These are phyloP conservation scores for Scheffersomyces insectosa DNA, from an alignment of 1,139 yeast genomes.

Conservation along the genomic window DNA sequence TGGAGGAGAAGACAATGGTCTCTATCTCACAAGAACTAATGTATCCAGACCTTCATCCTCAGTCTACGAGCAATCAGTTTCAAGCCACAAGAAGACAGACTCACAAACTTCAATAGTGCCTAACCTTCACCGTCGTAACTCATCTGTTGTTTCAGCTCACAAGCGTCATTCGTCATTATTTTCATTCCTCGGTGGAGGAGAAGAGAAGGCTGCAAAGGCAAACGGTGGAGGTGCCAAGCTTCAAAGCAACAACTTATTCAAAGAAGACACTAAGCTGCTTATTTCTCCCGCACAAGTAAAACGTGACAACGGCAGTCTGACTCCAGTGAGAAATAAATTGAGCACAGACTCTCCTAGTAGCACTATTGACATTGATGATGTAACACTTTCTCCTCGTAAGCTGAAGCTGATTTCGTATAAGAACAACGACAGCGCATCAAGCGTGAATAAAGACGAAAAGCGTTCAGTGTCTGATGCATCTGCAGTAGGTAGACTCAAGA, in stretches of 20 bases:
- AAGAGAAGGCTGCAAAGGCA: constrained; percentile 9
- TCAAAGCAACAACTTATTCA: constrained; percentile 7
- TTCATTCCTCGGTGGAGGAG: constrained; percentile 39
- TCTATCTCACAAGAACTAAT: constrained; percentile 28
- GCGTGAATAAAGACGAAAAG: constrained; percentile 27
- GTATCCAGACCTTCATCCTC: constrained; percentile 47
- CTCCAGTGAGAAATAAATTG: constrained; percentile 14
- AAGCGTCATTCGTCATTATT: constrained; percentile 49
- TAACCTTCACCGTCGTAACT: constrained; percentile 31
- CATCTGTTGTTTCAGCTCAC: constrained; percentile 27
- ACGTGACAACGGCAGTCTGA: constrained; percentile 14
- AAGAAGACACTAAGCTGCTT: constrained; percentile 9
- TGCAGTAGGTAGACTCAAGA: constrained; percentile 24
- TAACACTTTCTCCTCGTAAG: constrained; percentile 40
- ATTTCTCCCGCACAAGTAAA: constrained; percentile 28
- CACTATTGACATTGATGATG: constrained; percentile 32
- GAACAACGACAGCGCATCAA: constrained; percentile 7
- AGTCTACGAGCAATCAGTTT: constrained; percentile 38
- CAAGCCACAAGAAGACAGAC: constrained; percentile 28
- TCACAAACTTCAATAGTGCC: constrained; percentile 18
- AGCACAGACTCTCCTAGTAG: constrained; percentile 9
- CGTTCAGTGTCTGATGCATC: constrained; percentile 35
- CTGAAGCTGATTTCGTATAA: constrained; percentile 26
- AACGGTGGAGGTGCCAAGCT: constrained; percentile 2
- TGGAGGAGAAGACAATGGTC: constrained; percentile 13